Conservation (phyloP, 768 basidiomycete species). For the Paxillus involutus region DNA sequence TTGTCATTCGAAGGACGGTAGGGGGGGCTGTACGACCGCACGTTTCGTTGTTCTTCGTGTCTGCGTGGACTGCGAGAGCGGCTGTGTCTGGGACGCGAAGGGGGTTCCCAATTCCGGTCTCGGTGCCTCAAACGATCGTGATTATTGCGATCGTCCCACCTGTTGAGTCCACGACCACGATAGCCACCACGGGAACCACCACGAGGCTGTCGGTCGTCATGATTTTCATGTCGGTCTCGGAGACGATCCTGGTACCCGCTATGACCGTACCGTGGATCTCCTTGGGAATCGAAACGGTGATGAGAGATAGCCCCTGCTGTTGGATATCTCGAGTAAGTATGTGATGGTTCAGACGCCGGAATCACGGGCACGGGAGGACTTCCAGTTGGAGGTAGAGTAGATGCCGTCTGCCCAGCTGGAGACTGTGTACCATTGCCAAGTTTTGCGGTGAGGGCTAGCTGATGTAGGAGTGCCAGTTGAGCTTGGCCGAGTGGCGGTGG, state of each 20-base stretch:
- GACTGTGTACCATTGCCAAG: conserved; percentile 33
- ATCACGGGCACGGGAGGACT: neutral
- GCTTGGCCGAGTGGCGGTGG: conserved; percentile 45
- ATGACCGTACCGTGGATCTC: conserved; percentile 39
- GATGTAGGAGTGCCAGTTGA: conserved; percentile 74
- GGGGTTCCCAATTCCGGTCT: conserved; percentile 39
- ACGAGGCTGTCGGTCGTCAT: conserved; percentile 52
- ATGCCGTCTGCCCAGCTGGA: conserved; percentile 26
- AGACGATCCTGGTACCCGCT: conserved; percentile 39
- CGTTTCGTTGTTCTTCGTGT: conserved; percentile 48
- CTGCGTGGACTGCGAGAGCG: conserved; percentile 78
- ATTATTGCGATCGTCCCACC: conserved; percentile 61
- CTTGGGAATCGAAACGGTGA: conserved; percentile 35
- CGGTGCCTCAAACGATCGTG: conserved; percentile 42
- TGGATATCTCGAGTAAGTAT: neutral
- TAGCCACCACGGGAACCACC: conserved; percentile 54
- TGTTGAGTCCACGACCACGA: conserved; percentile 61
- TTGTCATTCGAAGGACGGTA: conserved; percentile 39
- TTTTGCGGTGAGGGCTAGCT: conserved; percentile 65
- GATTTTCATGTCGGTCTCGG: conserved; percentile 45
- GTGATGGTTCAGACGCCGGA: conserved; percentile 22
- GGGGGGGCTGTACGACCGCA: conserved; percentile 62
- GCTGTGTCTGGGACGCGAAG: conserved; percentile 53
- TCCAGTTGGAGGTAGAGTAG: conserved; percentile 23
- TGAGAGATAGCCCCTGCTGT: conserved; percentile 1